A percentile compares a stretch with the other conserved stretches of the same genome.
phyloP scores from a whole-genome alignment of 2,329 filamentous ascomycete genomes.

The Fusarium denticulatum region DNA sequence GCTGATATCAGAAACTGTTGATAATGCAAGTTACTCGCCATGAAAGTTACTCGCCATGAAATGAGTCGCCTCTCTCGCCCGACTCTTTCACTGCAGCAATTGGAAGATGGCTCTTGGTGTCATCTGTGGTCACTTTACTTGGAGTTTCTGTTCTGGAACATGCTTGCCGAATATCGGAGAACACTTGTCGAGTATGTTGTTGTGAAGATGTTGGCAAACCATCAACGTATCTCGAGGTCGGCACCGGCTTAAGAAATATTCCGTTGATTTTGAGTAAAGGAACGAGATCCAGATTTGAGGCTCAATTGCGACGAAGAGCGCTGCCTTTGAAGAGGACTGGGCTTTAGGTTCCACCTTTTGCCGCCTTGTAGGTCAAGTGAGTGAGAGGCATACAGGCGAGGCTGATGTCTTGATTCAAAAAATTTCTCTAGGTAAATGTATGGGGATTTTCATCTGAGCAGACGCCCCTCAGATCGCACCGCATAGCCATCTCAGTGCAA shows the following conservation, averaged over 20 bases:
- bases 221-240: background rate
- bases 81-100: accelerated
- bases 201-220: background rate
- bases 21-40: too few relatives aligned
- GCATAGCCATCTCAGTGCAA: accelerated
- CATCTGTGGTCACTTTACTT: background rate
- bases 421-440: accelerated
- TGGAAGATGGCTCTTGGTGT: too few relatives aligned
- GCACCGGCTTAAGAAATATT: background rate
- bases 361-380: background rate
- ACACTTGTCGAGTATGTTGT: background rate
- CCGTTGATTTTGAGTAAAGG: accelerated
- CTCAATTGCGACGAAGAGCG: accelerated
- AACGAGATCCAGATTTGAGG: background rate
- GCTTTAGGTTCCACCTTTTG: background rate
- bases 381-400: background rate
- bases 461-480: accelerated
- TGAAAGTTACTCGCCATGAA: too few relatives aligned
- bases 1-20: too few relatives aligned
- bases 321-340: background rate
- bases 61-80: accelerated
- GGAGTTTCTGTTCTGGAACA: too few relatives aligned
- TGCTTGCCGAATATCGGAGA: too few relatives aligned
- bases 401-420: background rate
- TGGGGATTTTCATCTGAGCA: accelerated